Conservation (phyloP, 306 rosid genomes). For the Senna siamea region DNA sequence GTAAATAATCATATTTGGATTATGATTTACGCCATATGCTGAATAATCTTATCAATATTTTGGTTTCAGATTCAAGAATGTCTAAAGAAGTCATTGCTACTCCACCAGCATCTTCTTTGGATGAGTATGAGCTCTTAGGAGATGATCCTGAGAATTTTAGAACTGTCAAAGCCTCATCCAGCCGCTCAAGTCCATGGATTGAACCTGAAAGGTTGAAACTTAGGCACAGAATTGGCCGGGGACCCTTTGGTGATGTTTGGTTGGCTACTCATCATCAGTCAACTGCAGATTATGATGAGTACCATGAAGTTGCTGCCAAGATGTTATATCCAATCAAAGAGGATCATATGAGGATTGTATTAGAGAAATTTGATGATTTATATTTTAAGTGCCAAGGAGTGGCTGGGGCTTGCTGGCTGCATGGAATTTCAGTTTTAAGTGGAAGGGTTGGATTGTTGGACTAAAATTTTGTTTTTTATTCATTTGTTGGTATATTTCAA, state of each 20-base stretch:
- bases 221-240: constrained; percentile 86
- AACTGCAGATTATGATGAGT: constrained; percentile 70
- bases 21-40: constrained; percentile 21
- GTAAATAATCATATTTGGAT: neutral
- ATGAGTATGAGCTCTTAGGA: constrained; percentile 74
- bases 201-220: constrained; percentile 84
- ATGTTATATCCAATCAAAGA: constrained; percentile 73
- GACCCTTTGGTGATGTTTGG: constrained; percentile 94
- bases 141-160: constrained; percentile 53
- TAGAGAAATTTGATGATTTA: constrained; percentile 64
- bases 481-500: constrained; percentile 19
- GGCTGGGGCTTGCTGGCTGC: constrained; percentile 57
- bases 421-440: constrained; percentile 69
- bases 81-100: constrained; percentile 55
- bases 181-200: constrained; percentile 62
- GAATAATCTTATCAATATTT: constrained; percentile 31
- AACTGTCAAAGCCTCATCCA: constrained; percentile 55
- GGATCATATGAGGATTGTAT: constrained; percentile 57
- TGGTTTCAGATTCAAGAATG: constrained; percentile 62
- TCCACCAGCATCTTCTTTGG: constrained; percentile 51
- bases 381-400: constrained; percentile 66
- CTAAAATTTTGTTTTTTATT: constrained; percentile 19
- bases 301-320: constrained; percentile 92
- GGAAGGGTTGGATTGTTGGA: constrained; percentile 79
- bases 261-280: constrained; percentile 90